These are phyloP conservation scores for Ajuga chamaepitys DNA, from an alignment of 257 asterid species.

Conservation along the genomic window DNA sequence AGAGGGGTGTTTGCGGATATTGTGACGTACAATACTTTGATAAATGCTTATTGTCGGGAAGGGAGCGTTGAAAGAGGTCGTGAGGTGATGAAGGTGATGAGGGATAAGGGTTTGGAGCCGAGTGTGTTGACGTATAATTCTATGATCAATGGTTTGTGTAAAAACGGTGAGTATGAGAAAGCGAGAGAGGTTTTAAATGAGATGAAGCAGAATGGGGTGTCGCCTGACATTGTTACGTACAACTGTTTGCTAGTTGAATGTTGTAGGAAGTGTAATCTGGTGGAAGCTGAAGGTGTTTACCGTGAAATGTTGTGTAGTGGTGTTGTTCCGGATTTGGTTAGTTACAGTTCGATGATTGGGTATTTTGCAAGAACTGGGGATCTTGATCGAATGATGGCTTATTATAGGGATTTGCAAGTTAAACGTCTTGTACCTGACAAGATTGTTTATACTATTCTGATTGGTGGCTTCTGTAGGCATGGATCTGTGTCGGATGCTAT, in stretches of 20 bases:
- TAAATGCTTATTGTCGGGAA: slow-evolving; percentile 46
- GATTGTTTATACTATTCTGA: slow-evolving; percentile 58
- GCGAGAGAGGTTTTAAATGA: slow-evolving; percentile 48
- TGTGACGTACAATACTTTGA: slow-evolving; percentile 67
- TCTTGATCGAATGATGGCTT: slow-evolving; percentile 36
- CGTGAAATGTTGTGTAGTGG: slow-evolving; percentile 35
- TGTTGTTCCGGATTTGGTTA: slow-evolving; percentile 48
- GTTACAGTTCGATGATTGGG: slow-evolving; percentile 59
- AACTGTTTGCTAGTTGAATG: slow-evolving; percentile 54
- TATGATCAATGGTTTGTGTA: slow-evolving; percentile 55
- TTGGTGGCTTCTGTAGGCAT: slow-evolving; percentile 55
- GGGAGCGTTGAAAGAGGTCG: slow-evolving; percentile 39
- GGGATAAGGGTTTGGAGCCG: slow-evolving; percentile 48
- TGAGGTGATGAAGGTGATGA: slow-evolving; percentile 43
- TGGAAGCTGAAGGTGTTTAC: slow-evolving; percentile 44
- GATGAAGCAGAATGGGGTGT: slow-evolving; percentile 36
- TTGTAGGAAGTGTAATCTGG: slow-evolving; percentile 36
- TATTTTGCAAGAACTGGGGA: slow-evolving; percentile 50
- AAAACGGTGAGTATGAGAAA: slow-evolving; percentile 38
- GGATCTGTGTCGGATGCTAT: slow-evolving; percentile 52
- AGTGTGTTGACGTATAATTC: slow-evolving; percentile 55
- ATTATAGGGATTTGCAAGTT: slow-evolving; percentile 38
- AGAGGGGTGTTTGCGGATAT: slow-evolving; percentile 53
- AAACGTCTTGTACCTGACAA: slow-evolving; percentile 54
- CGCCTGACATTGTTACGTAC: slow-evolving; percentile 54